These are phyloP conservation scores for Cordyceps pruinosa DNA, from an alignment of 2,329 filamentous ascomycete genomes.

Conservation along the genomic window DNA sequence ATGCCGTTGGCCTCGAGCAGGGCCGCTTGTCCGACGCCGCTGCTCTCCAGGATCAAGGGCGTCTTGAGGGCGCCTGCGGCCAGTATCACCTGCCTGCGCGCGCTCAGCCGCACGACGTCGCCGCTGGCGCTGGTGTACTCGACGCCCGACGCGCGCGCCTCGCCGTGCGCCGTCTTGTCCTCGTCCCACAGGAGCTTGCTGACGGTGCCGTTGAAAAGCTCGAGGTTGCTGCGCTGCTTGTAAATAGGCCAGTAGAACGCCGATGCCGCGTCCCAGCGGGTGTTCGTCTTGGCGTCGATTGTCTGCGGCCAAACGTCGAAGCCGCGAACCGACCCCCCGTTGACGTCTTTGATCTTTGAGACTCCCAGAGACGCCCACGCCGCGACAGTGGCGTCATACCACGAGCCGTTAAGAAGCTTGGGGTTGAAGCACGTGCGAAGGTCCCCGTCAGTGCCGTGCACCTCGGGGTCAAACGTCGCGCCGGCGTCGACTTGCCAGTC, in stretches of 20 bases:
- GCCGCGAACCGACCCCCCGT: constrained; percentile 32
- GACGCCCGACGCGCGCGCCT: constrained; percentile 26
- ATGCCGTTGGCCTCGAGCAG: constrained; percentile 37
- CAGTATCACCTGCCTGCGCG: constrained; percentile 39
- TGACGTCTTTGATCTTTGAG: constrained; percentile 30
- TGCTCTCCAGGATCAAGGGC: constrained; percentile 45
- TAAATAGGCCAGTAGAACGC: constrained; percentile 35
- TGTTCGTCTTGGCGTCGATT: constrained; percentile 28
- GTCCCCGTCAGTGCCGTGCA: constrained; percentile 30
- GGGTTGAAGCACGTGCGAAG: constrained; percentile 32
- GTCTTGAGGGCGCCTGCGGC: constrained; percentile 44
- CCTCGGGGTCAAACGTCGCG: constrained; percentile 25
- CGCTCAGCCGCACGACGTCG: constrained; percentile 26
- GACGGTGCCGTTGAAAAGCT: constrained; percentile 32
- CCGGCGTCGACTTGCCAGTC: constrained; percentile 28
- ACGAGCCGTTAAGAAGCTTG: constrained; percentile 26
- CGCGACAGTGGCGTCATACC: constrained; percentile 23
- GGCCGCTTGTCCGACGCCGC: constrained; percentile 41
- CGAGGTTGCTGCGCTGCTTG: constrained; percentile 30
- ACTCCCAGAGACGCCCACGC: constrained; percentile 29
- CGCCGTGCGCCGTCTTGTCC: background rate
- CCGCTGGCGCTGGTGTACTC: constrained; percentile 33
- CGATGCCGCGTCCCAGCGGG: constrained; percentile 34
- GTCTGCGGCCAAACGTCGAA: constrained; percentile 33
- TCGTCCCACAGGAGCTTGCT: constrained; percentile 24